Percentiles rank a stretch among this genome's conserved stretches.
These are phyloP conservation scores for Rhododendron henanense DNA, from an alignment of 148 eudicot genomes.

Conservation along the genomic window DNA sequence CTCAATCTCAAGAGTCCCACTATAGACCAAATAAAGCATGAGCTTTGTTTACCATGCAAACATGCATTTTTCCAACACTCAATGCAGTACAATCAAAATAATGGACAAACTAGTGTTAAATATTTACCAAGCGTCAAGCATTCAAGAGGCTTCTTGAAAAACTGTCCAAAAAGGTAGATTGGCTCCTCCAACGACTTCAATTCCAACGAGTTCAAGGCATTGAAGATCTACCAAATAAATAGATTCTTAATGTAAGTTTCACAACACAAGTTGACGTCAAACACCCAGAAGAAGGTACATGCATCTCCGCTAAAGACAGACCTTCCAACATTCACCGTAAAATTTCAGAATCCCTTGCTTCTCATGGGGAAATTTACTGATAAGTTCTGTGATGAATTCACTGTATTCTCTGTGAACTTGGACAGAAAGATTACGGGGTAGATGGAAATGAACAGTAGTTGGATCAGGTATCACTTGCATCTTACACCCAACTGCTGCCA, in stretches of 20 bases:
- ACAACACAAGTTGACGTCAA: slow-evolving; percentile 11
- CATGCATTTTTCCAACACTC: neutral
- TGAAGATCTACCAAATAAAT: slow-evolving; percentile 58
- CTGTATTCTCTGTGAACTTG: slow-evolving; percentile 80
- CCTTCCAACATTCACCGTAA: slow-evolving; percentile 94
- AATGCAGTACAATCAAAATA: neutral
- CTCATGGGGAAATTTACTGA: slow-evolving; percentile 81
- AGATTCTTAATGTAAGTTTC: slow-evolving; percentile 15
- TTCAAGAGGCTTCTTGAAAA: slow-evolving; percentile 86
- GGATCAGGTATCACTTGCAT: slow-evolving; percentile 95
- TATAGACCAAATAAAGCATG: neutral
- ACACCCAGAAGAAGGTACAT: slow-evolving; percentile 16
- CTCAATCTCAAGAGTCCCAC: neutral
- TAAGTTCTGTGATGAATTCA: slow-evolving; percentile 68
- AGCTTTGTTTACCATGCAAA: neutral
- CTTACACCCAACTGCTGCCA: slow-evolving; percentile 87
- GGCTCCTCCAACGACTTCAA: slow-evolving; percentile 97
- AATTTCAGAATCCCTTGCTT: slow-evolving; percentile 83
- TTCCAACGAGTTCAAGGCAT: slow-evolving; percentile 90
- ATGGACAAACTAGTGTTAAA: slow-evolving; percentile 1
- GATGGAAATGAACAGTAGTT: slow-evolving; percentile 93
- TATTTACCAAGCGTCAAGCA: slow-evolving; percentile 91
- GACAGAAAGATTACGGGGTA: slow-evolving; percentile 79
- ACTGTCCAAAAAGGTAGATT: slow-evolving; percentile 91
- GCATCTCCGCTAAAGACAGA: slow-evolving; percentile 41